Evolutionary conservation across 768 basidiomycete genomes (phyloP), one percentile per base, ranked within the genome.

Genomic region (Suillus variegatus): DNA sequence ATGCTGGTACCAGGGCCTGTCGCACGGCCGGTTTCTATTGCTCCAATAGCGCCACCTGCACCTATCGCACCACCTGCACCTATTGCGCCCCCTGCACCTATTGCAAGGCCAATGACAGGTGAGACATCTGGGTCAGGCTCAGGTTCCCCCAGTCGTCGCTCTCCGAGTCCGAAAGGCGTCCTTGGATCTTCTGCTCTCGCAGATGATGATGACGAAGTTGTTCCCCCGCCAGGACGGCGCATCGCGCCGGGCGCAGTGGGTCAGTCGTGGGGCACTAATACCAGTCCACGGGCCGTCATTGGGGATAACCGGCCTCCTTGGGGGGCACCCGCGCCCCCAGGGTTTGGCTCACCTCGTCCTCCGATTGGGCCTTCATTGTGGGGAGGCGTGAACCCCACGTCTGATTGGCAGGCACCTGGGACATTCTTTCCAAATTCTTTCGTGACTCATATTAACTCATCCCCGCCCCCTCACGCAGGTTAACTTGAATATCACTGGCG

Each of bases 201-300:
- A 3, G 86, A 91, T 16, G 91, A 92, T 66, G 92, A 92, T 66
- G 92, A 94, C 73, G 92, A 93, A 72, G 89, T 93, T 13, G 85
- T 93, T 18, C 77, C 82, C 47, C 77, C 82, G 20, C 81, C 82
- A 8, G 78, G 84, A 44, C 75, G 86, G 57, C 79, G 84, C 9
- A 76, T 74, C 47, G 78, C 74, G 0, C 76, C 75, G 43, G 77
- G 79, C 54, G 76, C 77, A 4, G 80, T 84, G 13, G 77, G 84
- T 8, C 84, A 83, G 63, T 77, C 78, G 2, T 88, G 88, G 86
- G 81, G 81, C 4, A 77, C 69, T 46, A 67, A 81, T 35, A 71
- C 82, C 58, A 84, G 80, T 66, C 84, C 84, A 12, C 83, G 84
- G 18, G 77, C 80, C 22, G 78, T 77, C 9, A 75, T 77, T 10